phyloP scores from a whole-genome alignment of 2,329 filamentous ascomycete genomes.

The Esteya vermicola region DNA sequence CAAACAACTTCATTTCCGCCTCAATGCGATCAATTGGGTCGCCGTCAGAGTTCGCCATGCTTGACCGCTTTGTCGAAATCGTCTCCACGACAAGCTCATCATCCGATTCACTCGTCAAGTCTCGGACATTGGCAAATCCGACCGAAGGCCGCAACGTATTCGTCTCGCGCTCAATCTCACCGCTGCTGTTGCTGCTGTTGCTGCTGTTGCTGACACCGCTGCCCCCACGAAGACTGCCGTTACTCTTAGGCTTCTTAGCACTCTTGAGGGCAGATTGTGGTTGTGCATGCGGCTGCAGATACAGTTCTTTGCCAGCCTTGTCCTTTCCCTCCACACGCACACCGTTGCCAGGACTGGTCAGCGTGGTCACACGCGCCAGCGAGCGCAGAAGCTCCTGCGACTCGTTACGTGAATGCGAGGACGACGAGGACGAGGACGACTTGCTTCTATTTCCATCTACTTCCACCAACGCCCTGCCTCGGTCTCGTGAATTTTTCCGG shows the following conservation, averaged over 20 bases:
- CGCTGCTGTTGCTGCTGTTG: no score
- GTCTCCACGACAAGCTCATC: no score
- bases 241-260: constrained; percentile 2
- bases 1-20: constrained; percentile 42
- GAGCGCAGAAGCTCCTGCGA: constrained; percentile 34
- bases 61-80: constrained; percentile 33
- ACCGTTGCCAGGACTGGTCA: neutral
- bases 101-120: no score
- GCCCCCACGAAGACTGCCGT: neutral
- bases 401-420: constrained; percentile 19
- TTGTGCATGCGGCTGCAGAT: no score
- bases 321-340: constrained; percentile 1
- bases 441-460: neutral
- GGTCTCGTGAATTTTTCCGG: constrained; percentile 9
- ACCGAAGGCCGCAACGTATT: constrained; percentile 19
- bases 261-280: neutral
- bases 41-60: constrained; percentile 31
- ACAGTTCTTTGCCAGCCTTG: no score
- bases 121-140: constrained; percentile 30
- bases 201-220: no score
- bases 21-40: constrained; percentile 44
- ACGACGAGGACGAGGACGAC: constrained; percentile 2
- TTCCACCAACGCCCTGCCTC: neutral
- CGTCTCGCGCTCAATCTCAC: neutral
- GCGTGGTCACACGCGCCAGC: constrained; percentile 25